Percentiles rank a stretch among this genome's conserved stretches.
These are phyloP conservation scores for Myxozyma neglecta DNA, from an alignment of 805 yeast genomes.

Conservation along the genomic window DNA sequence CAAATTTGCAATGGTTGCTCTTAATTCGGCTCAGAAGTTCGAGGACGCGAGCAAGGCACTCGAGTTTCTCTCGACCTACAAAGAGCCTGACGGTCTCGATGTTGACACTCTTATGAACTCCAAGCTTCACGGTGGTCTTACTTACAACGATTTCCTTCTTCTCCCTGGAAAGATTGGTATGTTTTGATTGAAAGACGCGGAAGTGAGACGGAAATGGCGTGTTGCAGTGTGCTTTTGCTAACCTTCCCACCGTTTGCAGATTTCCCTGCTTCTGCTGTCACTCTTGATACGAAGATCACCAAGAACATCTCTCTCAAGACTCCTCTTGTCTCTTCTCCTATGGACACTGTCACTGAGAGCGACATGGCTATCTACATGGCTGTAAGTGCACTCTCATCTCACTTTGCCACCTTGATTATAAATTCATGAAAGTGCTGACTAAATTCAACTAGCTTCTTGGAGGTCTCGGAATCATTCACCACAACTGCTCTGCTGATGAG, in stretches of 20 bases:
- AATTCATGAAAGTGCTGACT: background rate
- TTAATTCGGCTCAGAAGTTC: constrained; percentile 17
- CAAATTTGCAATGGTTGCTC: constrained; percentile 22
- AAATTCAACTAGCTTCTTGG: constrained; percentile 60
- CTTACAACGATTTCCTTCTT: constrained; percentile 93
- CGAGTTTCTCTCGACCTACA: constrained; percentile 63
- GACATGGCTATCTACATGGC: constrained; percentile 99
- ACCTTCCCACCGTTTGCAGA: constrained; percentile 36
- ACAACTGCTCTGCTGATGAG: constrained; percentile 93
- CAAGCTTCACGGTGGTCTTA: constrained; percentile 86
- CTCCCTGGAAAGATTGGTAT: constrained; percentile 83
- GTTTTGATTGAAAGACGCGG: background rate
- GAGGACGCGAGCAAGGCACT: constrained; percentile 50
- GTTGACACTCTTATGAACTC: constrained; percentile 88
- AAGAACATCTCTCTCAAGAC: constrained; percentile 87
- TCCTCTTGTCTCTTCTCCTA: constrained; percentile 96
- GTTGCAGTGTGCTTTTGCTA: background rate
- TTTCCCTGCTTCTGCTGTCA: constrained; percentile 77
- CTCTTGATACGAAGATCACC: constrained; percentile 82
- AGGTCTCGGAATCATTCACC: constrained; percentile 98
- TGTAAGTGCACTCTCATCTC: constrained; percentile 19
- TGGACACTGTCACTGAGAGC: constrained; percentile 98
- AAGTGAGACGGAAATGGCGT: background rate
- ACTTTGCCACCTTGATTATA: background rate
- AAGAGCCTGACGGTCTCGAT: constrained; percentile 79